Evolutionary conservation across 2,329 filamentous ascomycete genomes (phyloP).

Genomic region (Beauveria australis): DNA sequence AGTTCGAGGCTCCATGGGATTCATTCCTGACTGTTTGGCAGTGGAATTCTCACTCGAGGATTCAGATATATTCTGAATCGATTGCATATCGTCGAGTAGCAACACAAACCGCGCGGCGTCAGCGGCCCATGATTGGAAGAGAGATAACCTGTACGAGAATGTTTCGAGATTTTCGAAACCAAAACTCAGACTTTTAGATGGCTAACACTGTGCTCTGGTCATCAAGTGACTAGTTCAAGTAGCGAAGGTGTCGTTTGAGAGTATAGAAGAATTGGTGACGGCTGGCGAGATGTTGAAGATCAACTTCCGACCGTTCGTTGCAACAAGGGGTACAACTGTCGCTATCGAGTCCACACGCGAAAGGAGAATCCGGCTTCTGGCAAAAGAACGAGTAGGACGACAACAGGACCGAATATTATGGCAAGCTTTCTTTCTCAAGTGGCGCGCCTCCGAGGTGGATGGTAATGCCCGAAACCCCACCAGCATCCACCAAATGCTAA

Average conservation of each 20-base stretch:
- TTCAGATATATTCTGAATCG: slow-evolving; percentile 2
- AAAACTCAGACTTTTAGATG: background rate
- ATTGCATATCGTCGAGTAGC: slow-evolving; percentile 8
- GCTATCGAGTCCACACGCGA: background rate
- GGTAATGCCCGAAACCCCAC: slow-evolving; percentile 5
- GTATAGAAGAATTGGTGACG: background rate
- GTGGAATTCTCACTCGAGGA: background rate
- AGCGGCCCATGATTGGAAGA: slow-evolving; percentile 11
- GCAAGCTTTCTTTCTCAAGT: background rate
- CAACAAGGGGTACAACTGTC: background rate
- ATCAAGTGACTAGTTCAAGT: background rate
- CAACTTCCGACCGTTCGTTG: background rate
- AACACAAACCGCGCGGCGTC: slow-evolving; percentile 6
- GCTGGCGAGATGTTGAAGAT: background rate
- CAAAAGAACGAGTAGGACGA: background rate
- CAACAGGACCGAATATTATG: background rate
- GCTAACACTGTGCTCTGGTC: background rate
- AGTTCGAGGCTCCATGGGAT: slow-evolving; percentile 5
- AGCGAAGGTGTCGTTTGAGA: background rate
- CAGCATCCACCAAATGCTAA: slow-evolving; percentile 3
- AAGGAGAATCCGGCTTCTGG: background rate
- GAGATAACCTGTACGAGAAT: background rate
- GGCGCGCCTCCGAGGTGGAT: slow-evolving; percentile 6
- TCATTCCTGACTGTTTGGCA: background rate
- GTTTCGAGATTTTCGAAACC: background rate